Conservation (phyloP, 176 grass and related monocot genomes). For the Raddia distichophylla region DNA sequence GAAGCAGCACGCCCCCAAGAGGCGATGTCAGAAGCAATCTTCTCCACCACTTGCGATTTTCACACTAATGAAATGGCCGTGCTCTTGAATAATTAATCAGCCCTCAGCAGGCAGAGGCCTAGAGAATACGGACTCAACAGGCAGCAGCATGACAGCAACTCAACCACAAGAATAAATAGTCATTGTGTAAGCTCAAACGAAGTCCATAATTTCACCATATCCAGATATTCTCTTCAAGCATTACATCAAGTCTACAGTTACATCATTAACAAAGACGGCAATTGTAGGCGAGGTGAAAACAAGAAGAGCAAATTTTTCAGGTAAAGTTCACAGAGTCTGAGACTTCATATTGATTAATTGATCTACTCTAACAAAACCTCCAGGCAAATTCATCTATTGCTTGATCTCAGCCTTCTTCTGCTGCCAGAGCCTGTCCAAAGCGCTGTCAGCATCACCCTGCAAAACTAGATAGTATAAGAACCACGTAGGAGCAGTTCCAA, state of each 20-base stretch:
- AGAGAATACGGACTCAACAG: no score
- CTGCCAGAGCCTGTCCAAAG: conserved; percentile 63
- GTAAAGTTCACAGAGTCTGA: neutral
- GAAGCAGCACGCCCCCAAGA: no score
- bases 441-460: conserved; percentile 64
- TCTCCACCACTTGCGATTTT: no score
- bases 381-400: conserved; percentile 35
- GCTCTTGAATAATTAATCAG: no score
- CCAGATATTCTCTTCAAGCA: neutral
- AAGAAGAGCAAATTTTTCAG: neutral
- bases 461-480: conserved; percentile 21
- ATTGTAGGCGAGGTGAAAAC: neutral
- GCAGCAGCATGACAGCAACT: no score
- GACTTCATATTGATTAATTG: conserved; percentile 17
- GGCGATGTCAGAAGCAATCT: no score
- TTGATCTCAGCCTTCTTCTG: conserved; percentile 50
- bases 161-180: no score
- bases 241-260: neutral
- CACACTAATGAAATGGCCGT: no score
- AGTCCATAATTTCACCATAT: neutral
- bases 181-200: neutral
- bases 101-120: no score
- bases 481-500: neutral
- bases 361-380: conserved; percentile 29
- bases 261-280: neutral